Conservation (phyloP, 441 rosid genomes). For the Pelargonium australe region DNA sequence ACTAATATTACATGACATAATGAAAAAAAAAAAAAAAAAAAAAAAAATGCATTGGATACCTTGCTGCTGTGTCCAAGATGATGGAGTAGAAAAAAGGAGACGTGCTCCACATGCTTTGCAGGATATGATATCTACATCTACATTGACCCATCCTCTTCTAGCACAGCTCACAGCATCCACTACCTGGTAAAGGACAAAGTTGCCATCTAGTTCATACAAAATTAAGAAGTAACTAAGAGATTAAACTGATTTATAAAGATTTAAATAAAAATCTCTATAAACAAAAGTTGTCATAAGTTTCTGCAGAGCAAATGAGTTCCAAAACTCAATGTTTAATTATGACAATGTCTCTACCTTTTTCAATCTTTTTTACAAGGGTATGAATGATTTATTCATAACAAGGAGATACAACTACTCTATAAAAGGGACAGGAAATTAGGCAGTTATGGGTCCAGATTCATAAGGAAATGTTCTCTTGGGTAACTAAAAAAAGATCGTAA, state of each 20-base stretch:
- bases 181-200: constrained; percentile 35
- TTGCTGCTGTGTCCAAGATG: constrained; percentile 82
- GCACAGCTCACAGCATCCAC: constrained; percentile 86
- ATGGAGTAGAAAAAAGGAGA: constrained; percentile 68
- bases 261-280: not conserved
- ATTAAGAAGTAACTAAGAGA: not conserved
- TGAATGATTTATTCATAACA: no score
- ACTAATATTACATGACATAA: not conserved
- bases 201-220: not conserved
- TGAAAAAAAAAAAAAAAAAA: constrained; percentile 10
- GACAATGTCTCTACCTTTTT: not conserved
- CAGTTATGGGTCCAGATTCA: no score
- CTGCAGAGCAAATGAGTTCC: not conserved
- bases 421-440: no score
- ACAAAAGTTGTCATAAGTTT: not conserved
- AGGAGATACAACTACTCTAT: no score
- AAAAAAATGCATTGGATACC: constrained; percentile 43
- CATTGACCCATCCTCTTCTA: constrained; percentile 86
- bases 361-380: not conserved
- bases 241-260: not conserved
- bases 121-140: constrained; percentile 64
- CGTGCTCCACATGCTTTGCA: constrained; percentile 95
- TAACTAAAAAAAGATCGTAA: no score
- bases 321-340: not conserved
- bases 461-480: no score